Conservation (phyloP, 352 stramenopile genomes). For the Pilasporangium apinafurcum region DNA sequence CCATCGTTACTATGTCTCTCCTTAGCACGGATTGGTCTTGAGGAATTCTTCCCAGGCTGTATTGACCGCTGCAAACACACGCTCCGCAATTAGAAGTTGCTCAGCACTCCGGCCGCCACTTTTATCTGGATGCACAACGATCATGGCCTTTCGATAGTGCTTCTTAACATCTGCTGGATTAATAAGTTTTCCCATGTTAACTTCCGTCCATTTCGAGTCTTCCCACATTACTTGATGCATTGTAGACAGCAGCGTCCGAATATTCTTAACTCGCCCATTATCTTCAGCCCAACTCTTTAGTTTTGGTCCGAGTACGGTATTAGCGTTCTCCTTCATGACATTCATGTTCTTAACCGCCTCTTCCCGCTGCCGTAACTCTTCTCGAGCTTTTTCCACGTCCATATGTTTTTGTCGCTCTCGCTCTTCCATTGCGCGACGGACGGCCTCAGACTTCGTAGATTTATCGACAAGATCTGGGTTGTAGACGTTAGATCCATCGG, state of each 20-base stretch:
- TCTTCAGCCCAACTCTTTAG: constrained; percentile 82
- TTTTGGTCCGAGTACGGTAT: constrained; percentile 48
- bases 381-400: constrained; percentile 69
- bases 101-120: constrained; percentile 77
- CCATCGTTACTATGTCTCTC: neutral
- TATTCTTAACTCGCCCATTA: constrained; percentile 87
- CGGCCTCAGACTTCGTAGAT: constrained; percentile 66
- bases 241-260: constrained; percentile 86
- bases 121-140: constrained; percentile 91
- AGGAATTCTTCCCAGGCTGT: constrained; percentile 87
- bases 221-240: constrained; percentile 92
- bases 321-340: constrained; percentile 62
- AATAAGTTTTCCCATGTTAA: constrained; percentile 91
- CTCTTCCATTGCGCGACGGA: constrained; percentile 81
- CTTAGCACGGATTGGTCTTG: constrained; percentile 64
- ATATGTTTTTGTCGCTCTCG: constrained; percentile 63
- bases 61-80: constrained; percentile 88
- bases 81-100: constrained; percentile 87
- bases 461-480: constrained; percentile 83
- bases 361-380: constrained; percentile 64
- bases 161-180: constrained; percentile 88
- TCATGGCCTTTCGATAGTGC: constrained; percentile 89
- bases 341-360: constrained; percentile 46
- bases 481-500: constrained; percentile 82
- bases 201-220: constrained; percentile 79